Conservation (phyloP, 2,329 filamentous ascomycete species). For the Fonsecaea pugnacius region DNA sequence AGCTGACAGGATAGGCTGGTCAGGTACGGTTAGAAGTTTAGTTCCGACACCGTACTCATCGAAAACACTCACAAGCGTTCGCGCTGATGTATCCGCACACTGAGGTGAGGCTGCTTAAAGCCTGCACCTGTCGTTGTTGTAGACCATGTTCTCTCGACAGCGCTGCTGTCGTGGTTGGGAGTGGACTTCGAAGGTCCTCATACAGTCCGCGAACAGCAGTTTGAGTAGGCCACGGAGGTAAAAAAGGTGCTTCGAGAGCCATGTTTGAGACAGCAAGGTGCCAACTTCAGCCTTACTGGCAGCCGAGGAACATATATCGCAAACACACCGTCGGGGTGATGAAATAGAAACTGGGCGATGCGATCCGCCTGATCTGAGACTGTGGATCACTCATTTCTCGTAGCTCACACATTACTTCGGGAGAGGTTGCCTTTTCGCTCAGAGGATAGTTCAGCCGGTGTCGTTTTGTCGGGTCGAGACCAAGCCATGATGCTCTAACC, state of each 20-base stretch:
- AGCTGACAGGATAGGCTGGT: background rate
- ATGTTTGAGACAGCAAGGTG: background rate
- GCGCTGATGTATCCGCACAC: constrained; percentile 8
- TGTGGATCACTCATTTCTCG: too few relatives aligned
- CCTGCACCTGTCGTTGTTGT: background rate
- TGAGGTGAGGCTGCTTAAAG: constrained; percentile 3
- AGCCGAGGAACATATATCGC: background rate
- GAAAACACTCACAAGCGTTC: constrained; percentile 4
- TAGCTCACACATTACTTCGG: too few relatives aligned
- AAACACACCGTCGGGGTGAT: background rate
- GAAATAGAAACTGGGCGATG: background rate
- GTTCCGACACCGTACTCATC: background rate
- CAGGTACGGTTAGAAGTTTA: background rate
- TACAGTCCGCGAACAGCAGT: background rate
- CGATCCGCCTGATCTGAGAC: too few relatives aligned
- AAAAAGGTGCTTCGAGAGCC: background rate
- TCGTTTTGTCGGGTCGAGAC: background rate
- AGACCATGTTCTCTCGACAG: background rate
- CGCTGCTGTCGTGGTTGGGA: background rate
- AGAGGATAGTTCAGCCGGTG: background rate
- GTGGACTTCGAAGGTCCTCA: background rate
- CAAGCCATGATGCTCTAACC: background rate
- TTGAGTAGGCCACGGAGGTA: background rate
- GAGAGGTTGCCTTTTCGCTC: too few relatives aligned
- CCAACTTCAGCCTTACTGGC: background rate